A percentile compares a stretch with the other conserved stretches of the same genome.
phyloP scores from a whole-genome alignment of 495 filamentous ascomycete genomes.

The Aspergillus diversus region DNA sequence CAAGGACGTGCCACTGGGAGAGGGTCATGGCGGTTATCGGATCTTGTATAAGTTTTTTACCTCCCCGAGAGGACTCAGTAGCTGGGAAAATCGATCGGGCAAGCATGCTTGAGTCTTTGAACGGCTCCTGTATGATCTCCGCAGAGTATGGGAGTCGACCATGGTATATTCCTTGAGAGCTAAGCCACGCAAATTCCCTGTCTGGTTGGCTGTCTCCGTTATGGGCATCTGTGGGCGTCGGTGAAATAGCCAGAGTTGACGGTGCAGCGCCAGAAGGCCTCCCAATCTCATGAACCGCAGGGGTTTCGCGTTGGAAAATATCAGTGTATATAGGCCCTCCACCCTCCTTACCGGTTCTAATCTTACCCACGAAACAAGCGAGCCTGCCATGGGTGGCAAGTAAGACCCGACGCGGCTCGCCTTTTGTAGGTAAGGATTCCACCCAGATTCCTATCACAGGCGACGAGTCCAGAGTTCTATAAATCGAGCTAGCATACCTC shows the following conservation, averaged over 20 bases:
- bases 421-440: conserved; percentile 65
- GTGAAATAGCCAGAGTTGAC: conserved; percentile 73
- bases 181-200: conserved; percentile 88
- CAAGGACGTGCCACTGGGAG: conserved; percentile 92
- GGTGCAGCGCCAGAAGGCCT: conserved; percentile 56
- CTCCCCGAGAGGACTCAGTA: conserved; percentile 63
- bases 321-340: conserved; percentile 80
- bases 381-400: conserved; percentile 75
- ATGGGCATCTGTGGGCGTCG: conserved; percentile 61
- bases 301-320: conserved; percentile 85
- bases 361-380: conserved; percentile 76
- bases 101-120: conserved; percentile 74
- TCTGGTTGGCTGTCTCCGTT: conserved; percentile 56
- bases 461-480: conserved; percentile 74
- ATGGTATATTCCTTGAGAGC: conserved; percentile 82
- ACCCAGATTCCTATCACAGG: conserved; percentile 81
- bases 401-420: conserved; percentile 74
- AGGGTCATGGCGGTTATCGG: conserved; percentile 78
- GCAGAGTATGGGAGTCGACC: conserved; percentile 65
- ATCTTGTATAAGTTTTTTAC: conserved; percentile 66
- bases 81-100: conserved; percentile 70
- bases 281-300: conserved; percentile 69
- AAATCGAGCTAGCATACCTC: conserved; percentile 81
- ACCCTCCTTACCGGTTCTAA: conserved; percentile 77
- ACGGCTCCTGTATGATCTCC: conserved; percentile 55